phyloP scores from a whole-genome alignment of 768 basidiomycete species.

The Zangia roseola region DNA sequence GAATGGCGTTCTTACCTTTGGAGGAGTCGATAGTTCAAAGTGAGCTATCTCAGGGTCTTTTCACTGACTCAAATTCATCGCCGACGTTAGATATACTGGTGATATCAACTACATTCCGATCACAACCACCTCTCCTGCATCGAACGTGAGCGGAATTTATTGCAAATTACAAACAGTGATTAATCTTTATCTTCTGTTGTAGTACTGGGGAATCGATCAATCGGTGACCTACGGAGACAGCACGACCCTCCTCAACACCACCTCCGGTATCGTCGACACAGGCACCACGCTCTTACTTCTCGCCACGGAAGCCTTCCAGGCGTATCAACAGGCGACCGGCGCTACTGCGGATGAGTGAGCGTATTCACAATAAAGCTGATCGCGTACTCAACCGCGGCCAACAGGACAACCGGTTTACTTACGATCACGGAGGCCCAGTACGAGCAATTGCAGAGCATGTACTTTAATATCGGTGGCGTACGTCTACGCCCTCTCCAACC shows the following conservation, averaged over 20 bases:
- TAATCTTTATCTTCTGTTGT: neutral
- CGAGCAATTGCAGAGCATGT: conserved; percentile 45
- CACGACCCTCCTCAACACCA: conserved; percentile 33
- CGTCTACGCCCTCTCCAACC: neutral
- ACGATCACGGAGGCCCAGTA: conserved; percentile 51
- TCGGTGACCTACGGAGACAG: conserved; percentile 35
- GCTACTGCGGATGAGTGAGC: conserved; percentile 50
- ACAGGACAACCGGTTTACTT: conserved; percentile 54
- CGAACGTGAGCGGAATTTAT: conserved; percentile 16
- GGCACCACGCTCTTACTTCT: conserved; percentile 55
- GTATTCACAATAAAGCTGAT: neutral
- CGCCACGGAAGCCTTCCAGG: conserved; percentile 57
- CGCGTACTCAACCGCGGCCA: neutral
- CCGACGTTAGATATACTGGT: conserved; percentile 30
- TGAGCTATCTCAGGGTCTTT: conserved; percentile 13
- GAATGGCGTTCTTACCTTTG: conserved; percentile 59
- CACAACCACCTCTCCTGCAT: conserved; percentile 47
- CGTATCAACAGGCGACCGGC: conserved; percentile 53
- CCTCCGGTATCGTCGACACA: conserved; percentile 52
- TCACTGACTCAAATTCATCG: neutral
- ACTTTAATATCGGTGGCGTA: conserved; percentile 51
- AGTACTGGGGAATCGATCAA: conserved; percentile 50
- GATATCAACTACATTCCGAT: conserved; percentile 39
- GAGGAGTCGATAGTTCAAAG: conserved; percentile 49
- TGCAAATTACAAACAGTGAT: neutral